Percentiles rank a stretch among this genome's conserved stretches.
These are phyloP conservation scores for Batkoa obscura DNA, from an alignment of 371 early-diverging fungal species.

Conservation along the genomic window DNA sequence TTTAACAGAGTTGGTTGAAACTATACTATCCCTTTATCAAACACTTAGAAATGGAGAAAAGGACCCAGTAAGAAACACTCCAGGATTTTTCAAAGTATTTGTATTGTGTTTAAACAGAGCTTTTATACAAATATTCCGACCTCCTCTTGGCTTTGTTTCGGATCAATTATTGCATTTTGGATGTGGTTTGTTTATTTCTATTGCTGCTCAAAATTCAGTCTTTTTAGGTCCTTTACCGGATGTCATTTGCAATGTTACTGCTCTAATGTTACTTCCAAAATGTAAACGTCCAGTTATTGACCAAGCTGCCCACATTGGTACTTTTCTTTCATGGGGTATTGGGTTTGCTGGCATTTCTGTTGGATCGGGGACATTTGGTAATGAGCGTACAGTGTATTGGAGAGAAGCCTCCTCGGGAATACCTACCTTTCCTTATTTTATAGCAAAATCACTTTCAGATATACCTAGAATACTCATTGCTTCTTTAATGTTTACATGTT, in stretches of 20 bases:
- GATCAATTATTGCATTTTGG: constrained; percentile 29
- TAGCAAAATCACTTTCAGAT: constrained; percentile 28
- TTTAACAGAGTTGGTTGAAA: background rate
- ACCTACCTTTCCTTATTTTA: constrained; percentile 22
- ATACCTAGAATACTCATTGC: constrained; percentile 27
- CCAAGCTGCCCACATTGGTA: constrained; percentile 4
- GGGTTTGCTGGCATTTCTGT: constrained; percentile 9
- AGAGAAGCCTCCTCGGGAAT: constrained; percentile 25
- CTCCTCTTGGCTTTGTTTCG: constrained; percentile 16
- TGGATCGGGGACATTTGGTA: constrained; percentile 22
- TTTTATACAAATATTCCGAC: constrained; percentile 24
- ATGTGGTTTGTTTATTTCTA: constrained; percentile 20
- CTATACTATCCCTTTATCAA: background rate
- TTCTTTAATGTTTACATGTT: constrained; percentile 20
- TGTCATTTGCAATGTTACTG: constrained; percentile 1
- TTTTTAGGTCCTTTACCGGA: constrained; percentile 7
- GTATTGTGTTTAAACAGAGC: constrained; percentile 17
- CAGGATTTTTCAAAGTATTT: constrained; percentile 15
- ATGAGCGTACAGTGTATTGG: constrained; percentile 28
- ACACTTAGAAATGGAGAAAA: background rate
- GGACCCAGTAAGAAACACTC: constrained; percentile 21
- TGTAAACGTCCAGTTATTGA: constrained; percentile 4
- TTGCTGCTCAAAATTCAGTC: constrained; percentile 5
- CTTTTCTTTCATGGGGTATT: constrained; percentile 1
- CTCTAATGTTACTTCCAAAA: background rate